Evolutionary conservation across 176 grass and related monocot genomes (phyloP), one percentile per base, ranked within the genome.

Genomic region (Raddia distichophylla): DNA sequence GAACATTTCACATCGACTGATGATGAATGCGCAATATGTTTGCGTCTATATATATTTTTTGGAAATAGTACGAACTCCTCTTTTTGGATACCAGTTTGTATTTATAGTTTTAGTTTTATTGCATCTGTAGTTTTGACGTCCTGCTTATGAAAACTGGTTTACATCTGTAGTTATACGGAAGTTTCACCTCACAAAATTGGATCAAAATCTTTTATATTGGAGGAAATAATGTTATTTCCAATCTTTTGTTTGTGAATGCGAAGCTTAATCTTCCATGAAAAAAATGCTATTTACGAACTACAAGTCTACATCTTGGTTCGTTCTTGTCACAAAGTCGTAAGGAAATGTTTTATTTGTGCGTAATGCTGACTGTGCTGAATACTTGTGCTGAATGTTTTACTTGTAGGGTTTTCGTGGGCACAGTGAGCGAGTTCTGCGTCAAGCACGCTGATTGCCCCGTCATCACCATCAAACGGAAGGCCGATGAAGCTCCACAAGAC

Each of bases 401-500:
- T 80, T 86, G 40, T 46, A 93, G 96, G 89, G 96, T 95, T 88
- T 95, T 93, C 65, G 93, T 99, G 44, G 96, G 93, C 16, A 90
- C 96, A 14, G 96, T 95, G 67, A 95, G 93, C 67, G 93, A 95
- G 75, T 98, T 89, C 89, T 95, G 90, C 16, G 96, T 93, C 22
- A 98, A 95, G 91, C 96, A 98, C 80, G 96, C 88, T 1, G 93
- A 95, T 53, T 95, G 93, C 45, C 93, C 96, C 7, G 93, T 99
- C 71, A 88, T 91, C 82, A 91, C 93, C 81, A 99, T 99, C 53
- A 99, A 94, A 64, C 87, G 96, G 53, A 99, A 93, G 40, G 91
- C 89, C 19, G 76, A 82, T 46, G 96, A 98, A 87, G 71, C 93
- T 72, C 96, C 93, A 0, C 80, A 91, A 70, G 96, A 98, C 77